phyloP scores from a whole-genome alignment of 805 yeast genomes.

The Metschnikowia chrysomelidarum region DNA sequence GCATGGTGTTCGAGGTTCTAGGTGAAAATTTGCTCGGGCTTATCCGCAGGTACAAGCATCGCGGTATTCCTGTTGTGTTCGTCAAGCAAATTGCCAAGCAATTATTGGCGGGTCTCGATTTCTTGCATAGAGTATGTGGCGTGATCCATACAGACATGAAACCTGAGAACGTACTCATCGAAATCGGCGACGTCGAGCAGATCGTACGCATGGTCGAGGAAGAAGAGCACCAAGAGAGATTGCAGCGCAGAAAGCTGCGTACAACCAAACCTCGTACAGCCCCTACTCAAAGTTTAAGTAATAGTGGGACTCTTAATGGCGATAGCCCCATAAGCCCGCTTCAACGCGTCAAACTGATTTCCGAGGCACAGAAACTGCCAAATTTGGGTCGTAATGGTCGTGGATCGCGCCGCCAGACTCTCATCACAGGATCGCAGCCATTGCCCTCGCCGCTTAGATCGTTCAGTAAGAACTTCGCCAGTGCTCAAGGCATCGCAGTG shows the following conservation, averaged over 20 bases:
- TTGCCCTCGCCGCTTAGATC: conserved; percentile 83
- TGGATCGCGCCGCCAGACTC: conserved; percentile 65
- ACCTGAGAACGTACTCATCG: conserved; percentile 34
- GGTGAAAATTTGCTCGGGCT: conserved; percentile 59
- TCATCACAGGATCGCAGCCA: conserved; percentile 91
- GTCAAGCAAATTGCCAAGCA: conserved; percentile 60
- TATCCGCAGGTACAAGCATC: conserved; percentile 45
- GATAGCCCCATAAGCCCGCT: conserved; percentile 11
- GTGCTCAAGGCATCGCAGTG: conserved; percentile 32
- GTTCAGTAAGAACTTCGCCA: conserved; percentile 40
- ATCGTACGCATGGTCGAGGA: conserved; percentile 67
- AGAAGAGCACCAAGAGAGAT: conserved; percentile 50
- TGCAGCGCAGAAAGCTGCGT: conserved; percentile 25
- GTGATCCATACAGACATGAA: conserved; percentile 38
- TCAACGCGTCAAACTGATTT: conserved; percentile 18
- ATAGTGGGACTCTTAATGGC: conserved; percentile 4
- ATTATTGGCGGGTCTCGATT: conserved; percentile 53
- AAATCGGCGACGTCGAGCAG: conserved; percentile 78
- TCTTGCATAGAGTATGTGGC: conserved; percentile 58
- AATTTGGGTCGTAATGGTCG: conserved; percentile 45
- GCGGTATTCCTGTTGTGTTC: conserved; percentile 45
- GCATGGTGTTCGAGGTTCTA: conserved; percentile 65
- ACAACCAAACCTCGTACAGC: conserved; percentile 12
- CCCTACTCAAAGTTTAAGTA: no score
- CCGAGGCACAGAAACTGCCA: conserved; percentile 28